Base-by-base conservation (phyloP, 768 basidiomycete species). In the Leucosporidium scottii region DNA sequence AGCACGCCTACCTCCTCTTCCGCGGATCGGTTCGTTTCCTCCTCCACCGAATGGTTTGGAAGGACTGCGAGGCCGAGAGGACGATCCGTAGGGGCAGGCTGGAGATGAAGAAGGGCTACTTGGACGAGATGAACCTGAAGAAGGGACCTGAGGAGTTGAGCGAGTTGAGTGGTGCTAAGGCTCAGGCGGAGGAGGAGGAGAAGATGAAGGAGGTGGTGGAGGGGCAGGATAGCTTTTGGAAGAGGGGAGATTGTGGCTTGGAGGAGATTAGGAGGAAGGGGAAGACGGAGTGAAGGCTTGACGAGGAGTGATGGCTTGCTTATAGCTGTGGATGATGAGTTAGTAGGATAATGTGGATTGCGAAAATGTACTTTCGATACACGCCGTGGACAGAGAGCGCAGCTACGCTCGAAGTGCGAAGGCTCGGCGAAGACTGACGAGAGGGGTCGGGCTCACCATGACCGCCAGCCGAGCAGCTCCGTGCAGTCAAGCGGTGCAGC, bases 1-100 rank as follows among this genome's bases (percentile, higher is more conserved):
- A 87, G 55, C 94, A 98, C 77, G 87, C 83, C n/a, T 94, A 87
- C 79, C 80, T 92, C 65, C 69, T 91, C 48, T 75, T 90, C 55
- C 83, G 86, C 18, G 80, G 80, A 7, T 66, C 82, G 20, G 84
- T 91, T 48, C 80, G 88, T 27, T 88, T 86, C 73, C 73, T 90
- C 36, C 81, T 93, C 27, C 86, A 89, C 78, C 82, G 85, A 74
- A 78, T 87, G n/a, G 79, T 88, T 69, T 94, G 91, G 92, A 81
- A 82, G 58, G 86, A 85, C 2, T 87, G 87, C 66, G 77, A 79
- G 51, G 92, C 90, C 76, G 84, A 85, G 68, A 81, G 81, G 64
- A 82, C 83, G 73, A 79, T 83, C 50, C 83, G 86, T 72, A 78
- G 78, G 68, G 80, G 82, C 74, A 86, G 88, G 77, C 81, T 81